phyloP scores from a whole-genome alignment of 495 filamentous ascomycete genomes.

The Penicillium steckii region DNA sequence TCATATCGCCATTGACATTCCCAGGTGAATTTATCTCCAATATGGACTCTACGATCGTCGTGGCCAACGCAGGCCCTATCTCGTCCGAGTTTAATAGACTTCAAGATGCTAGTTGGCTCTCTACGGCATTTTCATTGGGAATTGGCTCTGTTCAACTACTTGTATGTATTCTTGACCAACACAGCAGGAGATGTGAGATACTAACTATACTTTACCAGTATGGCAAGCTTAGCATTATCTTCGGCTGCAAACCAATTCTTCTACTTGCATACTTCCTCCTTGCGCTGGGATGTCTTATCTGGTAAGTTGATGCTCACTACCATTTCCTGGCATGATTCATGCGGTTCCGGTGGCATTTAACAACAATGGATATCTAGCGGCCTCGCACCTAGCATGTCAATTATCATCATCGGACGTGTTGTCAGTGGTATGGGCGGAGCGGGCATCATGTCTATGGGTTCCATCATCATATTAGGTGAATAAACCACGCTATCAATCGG shows the following conservation, averaged over 20 bases:
- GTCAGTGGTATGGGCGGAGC: conserved; percentile 1
- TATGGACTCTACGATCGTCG: not conserved
- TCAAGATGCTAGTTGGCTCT: not conserved
- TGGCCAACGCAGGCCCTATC: not conserved
- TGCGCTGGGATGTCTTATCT: not conserved
- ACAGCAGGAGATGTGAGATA: not conserved
- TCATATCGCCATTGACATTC: not conserved
- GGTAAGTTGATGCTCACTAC: not conserved
- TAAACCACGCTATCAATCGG: not conserved
- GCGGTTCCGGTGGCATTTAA: not conserved
- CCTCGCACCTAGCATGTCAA: not conserved
- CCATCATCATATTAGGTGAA: conserved; percentile 1
- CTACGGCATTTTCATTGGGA: not conserved
- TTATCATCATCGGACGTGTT: not conserved
- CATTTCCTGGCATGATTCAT: not conserved
- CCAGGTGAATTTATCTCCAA: conserved; percentile 2
- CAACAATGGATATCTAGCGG: not conserved
- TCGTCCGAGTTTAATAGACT: not conserved
- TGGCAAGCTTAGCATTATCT: not conserved
- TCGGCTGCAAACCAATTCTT: not conserved
- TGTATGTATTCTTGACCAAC: not conserved
- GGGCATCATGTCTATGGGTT: not conserved
- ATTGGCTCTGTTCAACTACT: not conserved
- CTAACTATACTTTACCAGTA: not conserved
- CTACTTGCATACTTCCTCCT: not conserved